Percentiles rank a stretch among this genome's conserved stretches.
These are phyloP conservation scores for Botrytis elliptica DNA, from an alignment of 2,329 filamentous ascomycete genomes.

Conservation along the genomic window DNA sequence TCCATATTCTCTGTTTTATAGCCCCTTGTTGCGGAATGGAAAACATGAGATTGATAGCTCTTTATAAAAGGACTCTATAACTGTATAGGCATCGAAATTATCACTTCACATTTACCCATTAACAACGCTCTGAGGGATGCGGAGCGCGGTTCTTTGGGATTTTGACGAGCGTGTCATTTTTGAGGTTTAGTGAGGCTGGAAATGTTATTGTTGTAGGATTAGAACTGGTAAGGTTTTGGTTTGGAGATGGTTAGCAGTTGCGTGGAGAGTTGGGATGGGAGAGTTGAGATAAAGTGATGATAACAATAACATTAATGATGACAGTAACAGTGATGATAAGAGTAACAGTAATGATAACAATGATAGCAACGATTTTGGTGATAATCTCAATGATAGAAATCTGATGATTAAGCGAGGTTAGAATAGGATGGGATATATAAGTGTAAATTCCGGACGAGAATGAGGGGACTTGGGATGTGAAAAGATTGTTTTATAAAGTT, in stretches of 20 bases:
- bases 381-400: not conserved
- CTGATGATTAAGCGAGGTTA: not conserved
- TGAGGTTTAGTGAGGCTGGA: not conserved
- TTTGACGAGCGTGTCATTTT: not conserved
- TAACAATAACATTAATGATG: not conserved
- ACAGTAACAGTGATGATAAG: not conserved
- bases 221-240: not conserved
- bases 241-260: not conserved
- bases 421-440: not conserved
- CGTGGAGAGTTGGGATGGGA: not conserved
- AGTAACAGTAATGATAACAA: not conserved
- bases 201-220: not conserved
- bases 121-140: not conserved
- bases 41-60: rapidly evolving
- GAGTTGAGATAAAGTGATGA: not conserved
- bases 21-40: not conserved
- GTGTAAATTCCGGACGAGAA: not conserved
- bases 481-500: too few relatives aligned
- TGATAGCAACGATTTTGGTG: not conserved
- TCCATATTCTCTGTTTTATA: not conserved
- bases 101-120: not conserved
- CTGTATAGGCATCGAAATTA: not conserved
- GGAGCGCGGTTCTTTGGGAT: not conserved
- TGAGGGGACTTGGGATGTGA: not conserved
- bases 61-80: not conserved